Percentiles rank a stretch among this genome's conserved stretches.
phyloP scores from a whole-genome alignment of 2,329 filamentous ascomycete genomes.

The Claviceps sorghi region DNA sequence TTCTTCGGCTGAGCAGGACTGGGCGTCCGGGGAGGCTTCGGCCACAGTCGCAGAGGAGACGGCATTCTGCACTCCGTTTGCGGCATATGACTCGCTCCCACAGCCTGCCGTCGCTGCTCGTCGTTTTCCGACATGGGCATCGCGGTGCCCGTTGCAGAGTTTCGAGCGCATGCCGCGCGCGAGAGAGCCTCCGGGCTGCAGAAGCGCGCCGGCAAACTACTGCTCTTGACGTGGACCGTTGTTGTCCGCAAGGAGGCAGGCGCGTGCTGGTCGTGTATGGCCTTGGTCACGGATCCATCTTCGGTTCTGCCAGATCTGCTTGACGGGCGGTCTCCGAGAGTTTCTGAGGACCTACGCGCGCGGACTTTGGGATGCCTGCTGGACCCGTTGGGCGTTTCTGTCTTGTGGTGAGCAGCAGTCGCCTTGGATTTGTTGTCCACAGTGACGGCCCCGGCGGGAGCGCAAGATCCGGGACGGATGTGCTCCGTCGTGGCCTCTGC shows the following conservation, averaged over 20 bases:
- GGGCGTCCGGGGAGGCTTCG: neutral
- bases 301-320: neutral
- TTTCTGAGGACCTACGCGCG: conserved; percentile 9
- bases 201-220: conserved; percentile 6
- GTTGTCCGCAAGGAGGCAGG: conserved; percentile 2
- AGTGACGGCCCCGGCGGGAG: neutral
- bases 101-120: neutral
- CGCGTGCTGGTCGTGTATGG: conserved; percentile 7
- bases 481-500: neutral
- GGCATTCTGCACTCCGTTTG: no score
- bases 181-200: conserved; percentile 6
- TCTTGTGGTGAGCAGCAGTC: neutral
- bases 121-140: neutral
- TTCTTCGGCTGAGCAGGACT: neutral
- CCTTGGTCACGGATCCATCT: conserved; percentile 5
- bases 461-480: neutral
- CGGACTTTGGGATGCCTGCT: neutral
- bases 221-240: neutral
- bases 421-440: neutral
- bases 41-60: no score
- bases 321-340: conserved; percentile 5
- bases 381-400: no score
- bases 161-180: conserved; percentile 2
- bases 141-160: neutral
- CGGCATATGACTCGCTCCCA: neutral